These are phyloP conservation scores for Parathielavia hyrcaniae DNA, from an alignment of 495 filamentous ascomycete genomes.

Conservation along the genomic window DNA sequence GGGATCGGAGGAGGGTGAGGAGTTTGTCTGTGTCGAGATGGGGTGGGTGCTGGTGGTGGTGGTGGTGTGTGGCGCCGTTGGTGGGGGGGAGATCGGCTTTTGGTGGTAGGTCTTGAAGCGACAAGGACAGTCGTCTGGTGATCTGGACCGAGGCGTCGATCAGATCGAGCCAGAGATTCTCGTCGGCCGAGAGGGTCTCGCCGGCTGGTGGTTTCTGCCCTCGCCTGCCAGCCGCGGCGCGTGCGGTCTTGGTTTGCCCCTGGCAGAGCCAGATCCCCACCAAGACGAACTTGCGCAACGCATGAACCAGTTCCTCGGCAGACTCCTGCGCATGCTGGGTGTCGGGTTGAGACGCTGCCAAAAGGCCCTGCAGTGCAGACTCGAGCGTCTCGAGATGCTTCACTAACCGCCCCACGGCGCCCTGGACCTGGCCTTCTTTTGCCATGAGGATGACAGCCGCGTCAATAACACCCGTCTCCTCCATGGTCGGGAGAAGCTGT, in stretches of 20 bases:
- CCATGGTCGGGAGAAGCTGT: slow-evolving; percentile 77
- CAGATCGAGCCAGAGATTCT: slow-evolving; percentile 83
- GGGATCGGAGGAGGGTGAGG: slow-evolving; percentile 56
- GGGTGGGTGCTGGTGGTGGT: slow-evolving; percentile 10
- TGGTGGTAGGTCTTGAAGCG: slow-evolving; percentile 25
- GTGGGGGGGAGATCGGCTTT: slow-evolving; percentile 6
- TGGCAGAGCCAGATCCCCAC: slow-evolving; percentile 96
- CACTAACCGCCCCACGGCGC: slow-evolving; percentile 78
- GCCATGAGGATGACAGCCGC: slow-evolving; percentile 89
- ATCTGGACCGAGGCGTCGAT: slow-evolving; percentile 79
- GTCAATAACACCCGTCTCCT: slow-evolving; percentile 83
- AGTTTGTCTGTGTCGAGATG: slow-evolving; percentile 50
- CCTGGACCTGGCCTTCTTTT: slow-evolving; percentile 74
- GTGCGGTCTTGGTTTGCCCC: slow-evolving; percentile 66
- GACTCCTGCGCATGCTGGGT: slow-evolving; percentile 43
- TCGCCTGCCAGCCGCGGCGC: slow-evolving; percentile 26
- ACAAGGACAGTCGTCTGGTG: slow-evolving; percentile 50
- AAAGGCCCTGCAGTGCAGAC: slow-evolving; percentile 66
- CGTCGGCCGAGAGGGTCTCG: slow-evolving; percentile 65
- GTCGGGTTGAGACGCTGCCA: slow-evolving; percentile 46
- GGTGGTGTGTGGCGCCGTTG: slow-evolving; percentile 23
- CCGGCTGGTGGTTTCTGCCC: slow-evolving; percentile 47
- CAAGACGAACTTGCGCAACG: slow-evolving; percentile 77
- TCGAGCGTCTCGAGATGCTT: slow-evolving; percentile 72
- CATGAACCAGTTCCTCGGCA: slow-evolving; percentile 60